Evolutionary conservation across 2,329 filamentous ascomycete species (phyloP), one percentile per base, ranked within the genome.

Genomic region (Cladophialophora immunda): DNA sequence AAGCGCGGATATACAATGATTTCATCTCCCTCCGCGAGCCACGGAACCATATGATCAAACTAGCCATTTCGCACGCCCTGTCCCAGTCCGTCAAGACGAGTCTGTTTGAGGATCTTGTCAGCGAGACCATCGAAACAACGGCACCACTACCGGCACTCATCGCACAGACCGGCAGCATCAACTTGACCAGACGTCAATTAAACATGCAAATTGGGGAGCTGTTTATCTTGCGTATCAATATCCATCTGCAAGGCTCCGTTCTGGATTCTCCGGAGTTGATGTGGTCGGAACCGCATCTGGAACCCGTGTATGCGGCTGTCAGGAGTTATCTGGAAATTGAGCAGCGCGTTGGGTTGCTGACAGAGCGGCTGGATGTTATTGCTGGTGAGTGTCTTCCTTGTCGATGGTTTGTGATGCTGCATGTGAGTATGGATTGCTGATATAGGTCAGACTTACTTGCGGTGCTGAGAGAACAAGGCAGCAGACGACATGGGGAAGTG

Each of bases 121-220:
- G 94, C 64, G 92, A 93, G 62, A 98, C 94, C 1, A 96, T 99
- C 73, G 91, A 96, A 72, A 90, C 91, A 0, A 97, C 94, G 75
- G 96, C 97, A 77, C 92, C 96, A 66, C 92, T 99, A 4, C 95
- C 95, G 0, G 90, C 92, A 8, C 92, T 97, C 78, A 97, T 99
- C 73, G 94, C 95, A 2, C 83, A 92, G 71, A 97, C 94, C 0
- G 95, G 95, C 70, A 95, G 94, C 76, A 95, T 99, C 75, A 90
- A 92, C 63, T 87, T 99, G 66, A 93, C 90, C 66, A 89, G 94
- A 52, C 89, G 89, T 66, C 89, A 98, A 78, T 97, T 99, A 84
- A 98, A 98, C 83, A 98, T 98, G 94, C 94, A 98, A 80, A 97
- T 99, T 68, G 95, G 95, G 77, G 94, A 99, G 81, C 87, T 99